These are phyloP conservation scores for Kluyveromyces aestuarii DNA, from an alignment of 805 yeast genomes.

Conservation along the genomic window DNA sequence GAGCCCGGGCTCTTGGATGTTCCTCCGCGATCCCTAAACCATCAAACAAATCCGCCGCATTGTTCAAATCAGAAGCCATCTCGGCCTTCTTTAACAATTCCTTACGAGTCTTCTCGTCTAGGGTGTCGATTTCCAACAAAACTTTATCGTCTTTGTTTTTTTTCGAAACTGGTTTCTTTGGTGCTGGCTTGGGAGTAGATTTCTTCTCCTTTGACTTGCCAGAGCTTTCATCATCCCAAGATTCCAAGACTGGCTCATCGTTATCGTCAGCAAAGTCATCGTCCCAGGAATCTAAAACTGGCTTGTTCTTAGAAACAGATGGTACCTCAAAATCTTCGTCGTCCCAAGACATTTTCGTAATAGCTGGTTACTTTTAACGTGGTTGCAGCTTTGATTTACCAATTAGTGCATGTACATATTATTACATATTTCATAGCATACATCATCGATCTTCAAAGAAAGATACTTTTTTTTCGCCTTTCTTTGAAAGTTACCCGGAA, in stretches of 20 bases:
- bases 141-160: conserved; percentile 32
- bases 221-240: conserved; percentile 78
- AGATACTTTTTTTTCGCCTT: too few species aligned
- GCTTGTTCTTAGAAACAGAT: conserved; percentile 36
- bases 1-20: conserved; percentile 35
- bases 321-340: conserved; percentile 86
- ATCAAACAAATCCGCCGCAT: conserved; percentile 88
- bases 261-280: conserved; percentile 53
- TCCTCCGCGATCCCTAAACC: conserved; percentile 48
- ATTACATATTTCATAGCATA: too few species aligned
- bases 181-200: conserved; percentile 20
- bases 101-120: conserved; percentile 66
- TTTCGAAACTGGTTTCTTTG: conserved; percentile 18
- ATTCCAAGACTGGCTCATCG: conserved; percentile 71
- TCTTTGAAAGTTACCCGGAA: too few species aligned
- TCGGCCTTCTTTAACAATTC: conserved; percentile 75
- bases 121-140: conserved; percentile 50
- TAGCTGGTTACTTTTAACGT: too few species aligned
- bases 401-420: too few species aligned
- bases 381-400: too few species aligned
- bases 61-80: conserved; percentile 75
- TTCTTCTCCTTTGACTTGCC: conserved; percentile 32
- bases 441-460: too few species aligned
- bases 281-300: conserved; percentile 69
- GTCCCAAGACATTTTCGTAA: conserved; percentile 39